Evolutionary conservation across 768 basidiomycete species (phyloP).

Genomic region (Podaxis rugospora): DNA sequence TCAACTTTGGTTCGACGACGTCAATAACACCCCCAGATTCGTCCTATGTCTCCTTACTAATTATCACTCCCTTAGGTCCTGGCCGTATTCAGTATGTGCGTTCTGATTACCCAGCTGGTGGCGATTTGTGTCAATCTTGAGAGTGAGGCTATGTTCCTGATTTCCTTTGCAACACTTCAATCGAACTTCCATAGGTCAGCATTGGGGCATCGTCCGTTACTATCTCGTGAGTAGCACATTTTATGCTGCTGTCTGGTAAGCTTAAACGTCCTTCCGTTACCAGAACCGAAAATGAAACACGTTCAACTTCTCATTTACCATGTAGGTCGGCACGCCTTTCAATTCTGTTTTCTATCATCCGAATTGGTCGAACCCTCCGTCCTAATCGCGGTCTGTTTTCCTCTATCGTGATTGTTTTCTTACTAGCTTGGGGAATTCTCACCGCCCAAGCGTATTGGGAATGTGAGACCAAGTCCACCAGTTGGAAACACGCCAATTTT

Average conservation of each 20-base stretch:
- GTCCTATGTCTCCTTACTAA: background rate
- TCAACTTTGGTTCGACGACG: conserved; percentile 5
- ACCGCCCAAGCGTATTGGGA: conserved; percentile 42
- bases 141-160: background rate
- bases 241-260: conserved; percentile 34
- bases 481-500: background rate
- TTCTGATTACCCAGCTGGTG: background rate
- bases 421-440: conserved; percentile 28
- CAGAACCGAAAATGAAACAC: too few relatives aligned
- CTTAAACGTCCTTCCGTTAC: background rate
- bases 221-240: conserved; percentile 33
- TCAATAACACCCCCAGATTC: background rate
- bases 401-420: conserved; percentile 26
- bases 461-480: conserved; percentile 26
- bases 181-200: background rate
- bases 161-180: background rate
- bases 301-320: background rate
- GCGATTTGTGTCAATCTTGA: background rate
- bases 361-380: conserved; percentile 32
- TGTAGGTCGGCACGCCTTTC: conserved; percentile 5
- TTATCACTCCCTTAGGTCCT: background rate
- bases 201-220: conserved; percentile 22
- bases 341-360: conserved; percentile 43
- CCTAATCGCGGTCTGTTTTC: background rate
- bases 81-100: background rate